Evolutionary conservation across 305 asterid genomes (phyloP).

Genomic region (Nicotiana rustica): DNA sequence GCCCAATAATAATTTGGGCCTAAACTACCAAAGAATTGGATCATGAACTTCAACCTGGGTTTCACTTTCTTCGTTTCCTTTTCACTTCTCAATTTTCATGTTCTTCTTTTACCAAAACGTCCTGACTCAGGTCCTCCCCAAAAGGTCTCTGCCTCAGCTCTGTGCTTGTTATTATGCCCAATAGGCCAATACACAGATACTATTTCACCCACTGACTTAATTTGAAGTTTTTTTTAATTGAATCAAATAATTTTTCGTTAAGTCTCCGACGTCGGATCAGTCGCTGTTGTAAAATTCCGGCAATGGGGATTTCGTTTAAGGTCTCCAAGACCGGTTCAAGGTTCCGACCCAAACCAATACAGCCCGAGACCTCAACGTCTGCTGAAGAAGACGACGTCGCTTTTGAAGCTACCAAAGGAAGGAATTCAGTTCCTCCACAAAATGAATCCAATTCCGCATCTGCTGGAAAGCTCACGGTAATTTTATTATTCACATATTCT

Average conservation of each 20-base stretch:
- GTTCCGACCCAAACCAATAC: conserved; percentile 56
- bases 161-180: background rate
- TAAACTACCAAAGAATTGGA: background rate
- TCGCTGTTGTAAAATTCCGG: background rate
- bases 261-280: conserved; percentile 22
- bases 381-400: conserved; percentile 45
- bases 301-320: conserved; percentile 92
- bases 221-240: background rate
- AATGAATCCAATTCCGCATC: conserved; percentile 40
- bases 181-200: background rate
- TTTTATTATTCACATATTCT: background rate
- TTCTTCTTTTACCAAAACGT: background rate
- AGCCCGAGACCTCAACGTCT: conserved; percentile 36
- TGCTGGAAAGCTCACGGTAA: conserved; percentile 39
- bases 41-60: background rate
- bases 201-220: background rate
- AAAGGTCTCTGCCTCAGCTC: background rate
- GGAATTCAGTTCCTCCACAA: conserved; percentile 30
- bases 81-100: background rate
- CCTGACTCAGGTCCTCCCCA: background rate
- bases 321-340: conserved; percentile 78
- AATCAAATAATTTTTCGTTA: background rate
- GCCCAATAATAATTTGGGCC: too few species aligned
- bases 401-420: conserved; percentile 23
- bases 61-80: background rate